A percentile compares a stretch with the other conserved stretches of the same genome.
Conservation (phyloP, 1,139 yeast species). For the Diutina siamensis region DNA sequence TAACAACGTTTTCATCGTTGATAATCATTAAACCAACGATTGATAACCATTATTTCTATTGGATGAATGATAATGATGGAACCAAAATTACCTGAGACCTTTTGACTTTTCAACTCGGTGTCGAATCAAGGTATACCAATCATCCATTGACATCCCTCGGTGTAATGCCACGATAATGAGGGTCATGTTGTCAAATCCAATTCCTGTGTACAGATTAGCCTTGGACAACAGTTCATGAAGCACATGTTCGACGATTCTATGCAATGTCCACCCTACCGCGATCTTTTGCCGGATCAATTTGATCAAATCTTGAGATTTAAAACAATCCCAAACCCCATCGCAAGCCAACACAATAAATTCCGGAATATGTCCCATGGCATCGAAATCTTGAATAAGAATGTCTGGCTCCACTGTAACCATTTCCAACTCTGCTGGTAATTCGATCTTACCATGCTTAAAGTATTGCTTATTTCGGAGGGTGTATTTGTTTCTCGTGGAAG, state of each 20-base stretch:
- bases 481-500: conserved; percentile 18
- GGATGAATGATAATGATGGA: no score
- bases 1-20: no score
- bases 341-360: conserved; percentile 63
- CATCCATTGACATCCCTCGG: conserved; percentile 29
- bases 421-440: conserved; percentile 15
- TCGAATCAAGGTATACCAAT: conserved; percentile 32
- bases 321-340: conserved; percentile 78
- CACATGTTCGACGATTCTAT: conserved; percentile 46
- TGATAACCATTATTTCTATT: no score
- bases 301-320: conserved; percentile 44
- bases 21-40: no score
- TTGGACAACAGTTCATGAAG: conserved; percentile 58
- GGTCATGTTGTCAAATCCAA: conserved; percentile 78
- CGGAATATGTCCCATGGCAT: conserved; percentile 22
- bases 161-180: conserved; percentile 54
- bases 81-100: not conserved
- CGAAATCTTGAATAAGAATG: conserved; percentile 39
- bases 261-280: conserved; percentile 44
- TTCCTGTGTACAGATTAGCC: conserved; percentile 66
- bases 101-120: not conserved
- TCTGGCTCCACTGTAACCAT: conserved; percentile 69
- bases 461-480: conserved; percentile 14
- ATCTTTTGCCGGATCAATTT: conserved; percentile 46
- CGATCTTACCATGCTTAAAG: conserved; percentile 7